A percentile compares a stretch with the other conserved stretches of the same genome.
These are phyloP conservation scores for Shiraia sp. DNA, from an alignment of 2,329 filamentous ascomycete genomes.

Conservation along the genomic window DNA sequence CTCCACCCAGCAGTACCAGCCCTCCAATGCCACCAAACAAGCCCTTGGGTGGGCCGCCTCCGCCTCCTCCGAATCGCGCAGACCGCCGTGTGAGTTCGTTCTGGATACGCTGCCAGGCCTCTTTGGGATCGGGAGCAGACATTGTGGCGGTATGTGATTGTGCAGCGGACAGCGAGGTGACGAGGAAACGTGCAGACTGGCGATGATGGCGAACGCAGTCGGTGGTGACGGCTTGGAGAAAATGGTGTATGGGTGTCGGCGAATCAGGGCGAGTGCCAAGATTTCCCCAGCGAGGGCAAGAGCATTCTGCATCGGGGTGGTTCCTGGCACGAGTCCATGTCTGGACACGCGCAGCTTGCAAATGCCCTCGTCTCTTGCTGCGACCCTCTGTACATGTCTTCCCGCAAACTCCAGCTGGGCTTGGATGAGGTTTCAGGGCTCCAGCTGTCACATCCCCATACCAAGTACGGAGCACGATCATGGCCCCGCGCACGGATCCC, in stretches of 20 bases:
- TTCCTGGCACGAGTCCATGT: too few species aligned
- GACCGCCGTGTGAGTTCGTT: slow-evolving; percentile 57
- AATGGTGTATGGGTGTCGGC: slow-evolving; percentile 22
- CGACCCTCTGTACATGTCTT: too few species aligned
- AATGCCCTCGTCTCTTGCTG: too few species aligned
- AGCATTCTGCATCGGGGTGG: too few species aligned
- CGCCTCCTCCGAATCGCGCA: slow-evolving; percentile 53
- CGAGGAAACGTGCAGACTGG: slow-evolving; percentile 34
- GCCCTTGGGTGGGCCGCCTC: slow-evolving; percentile 53
- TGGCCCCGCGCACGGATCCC: slow-evolving; percentile 33
- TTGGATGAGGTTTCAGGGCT: too few species aligned
- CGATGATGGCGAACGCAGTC: slow-evolving; percentile 19
- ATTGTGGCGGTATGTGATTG: slow-evolving; percentile 23
- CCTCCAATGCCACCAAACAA: slow-evolving; percentile 60
- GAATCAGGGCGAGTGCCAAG: slow-evolving; percentile 29
- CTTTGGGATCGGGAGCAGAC: slow-evolving; percentile 60
- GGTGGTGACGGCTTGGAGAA: slow-evolving; percentile 37
- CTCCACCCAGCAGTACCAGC: slow-evolving; percentile 59
- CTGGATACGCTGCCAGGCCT: slow-evolving; percentile 69
- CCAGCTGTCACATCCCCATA: too few species aligned
- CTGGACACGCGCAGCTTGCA: too few species aligned
- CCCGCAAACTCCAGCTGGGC: too few species aligned
- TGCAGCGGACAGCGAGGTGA: slow-evolving; percentile 35
- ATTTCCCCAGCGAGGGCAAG: too few species aligned
- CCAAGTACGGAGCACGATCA: too few species aligned